phyloP scores from a whole-genome alignment of 78 protist species.

The Monosiga brevicollis region DNA sequence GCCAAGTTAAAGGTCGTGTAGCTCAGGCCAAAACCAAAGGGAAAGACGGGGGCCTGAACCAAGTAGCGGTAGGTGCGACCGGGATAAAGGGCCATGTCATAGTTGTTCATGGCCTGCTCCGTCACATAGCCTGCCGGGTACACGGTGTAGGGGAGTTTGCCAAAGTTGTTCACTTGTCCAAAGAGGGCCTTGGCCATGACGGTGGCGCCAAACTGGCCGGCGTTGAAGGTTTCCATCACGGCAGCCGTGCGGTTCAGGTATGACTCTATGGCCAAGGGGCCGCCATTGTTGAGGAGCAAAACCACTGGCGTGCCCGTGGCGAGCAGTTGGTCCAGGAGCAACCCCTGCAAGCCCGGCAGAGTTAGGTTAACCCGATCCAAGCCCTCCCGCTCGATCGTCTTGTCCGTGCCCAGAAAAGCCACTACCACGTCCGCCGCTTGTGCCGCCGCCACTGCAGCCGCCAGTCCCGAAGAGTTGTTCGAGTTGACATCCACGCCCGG shows the following conservation, averaged over 20 bases:
- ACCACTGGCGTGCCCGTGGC: conserved; percentile 8
- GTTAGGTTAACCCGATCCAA: conserved; percentile 4
- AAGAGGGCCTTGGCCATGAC: conserved; percentile 36
- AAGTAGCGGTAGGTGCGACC: conserved; percentile 48
- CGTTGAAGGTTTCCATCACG: conserved; percentile 37
- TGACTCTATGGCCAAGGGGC: conserved; percentile 19
- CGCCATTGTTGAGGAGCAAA: conserved; percentile 38
- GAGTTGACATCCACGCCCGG: conserved; percentile 5
- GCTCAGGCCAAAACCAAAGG: neutral
- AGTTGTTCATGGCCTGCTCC: conserved; percentile 4
- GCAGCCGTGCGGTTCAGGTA: neutral
- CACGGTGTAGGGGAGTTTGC: conserved; percentile 35
- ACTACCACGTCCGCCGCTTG: conserved; percentile 21
- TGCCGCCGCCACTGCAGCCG: conserved; percentile 8
- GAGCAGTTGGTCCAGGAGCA: neutral
- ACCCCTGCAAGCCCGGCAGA: conserved; percentile 34
- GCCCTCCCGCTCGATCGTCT: conserved; percentile 25
- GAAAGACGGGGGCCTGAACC: conserved; percentile 11
- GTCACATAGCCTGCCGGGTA: conserved; percentile 12
- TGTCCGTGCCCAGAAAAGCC: conserved; percentile 9
- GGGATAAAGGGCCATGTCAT: conserved; percentile 6
- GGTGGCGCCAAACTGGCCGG: conserved; percentile 27
- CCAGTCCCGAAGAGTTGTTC: neutral
- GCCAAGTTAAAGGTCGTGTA: neutral
- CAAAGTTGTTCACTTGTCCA: conserved; percentile 11